Evolutionary conservation across 106 monocot genomes (phyloP), one percentile per base, ranked within the genome.

Genomic region (Acanthochlamys bracteata): DNA sequence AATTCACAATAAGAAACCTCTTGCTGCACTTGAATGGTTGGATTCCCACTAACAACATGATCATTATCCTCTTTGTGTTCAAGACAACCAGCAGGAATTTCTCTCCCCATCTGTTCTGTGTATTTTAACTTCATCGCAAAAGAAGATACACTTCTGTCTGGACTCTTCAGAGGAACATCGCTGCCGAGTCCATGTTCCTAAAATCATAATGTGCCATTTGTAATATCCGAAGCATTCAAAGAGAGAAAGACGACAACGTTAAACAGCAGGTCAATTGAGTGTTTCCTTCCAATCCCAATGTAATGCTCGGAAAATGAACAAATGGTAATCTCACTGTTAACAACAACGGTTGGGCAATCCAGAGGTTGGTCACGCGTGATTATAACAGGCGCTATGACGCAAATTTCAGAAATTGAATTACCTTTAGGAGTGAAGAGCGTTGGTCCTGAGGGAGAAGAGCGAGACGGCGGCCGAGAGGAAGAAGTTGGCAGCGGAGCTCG

Each of bases 121-220:
- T 82, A 74, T 12, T 79, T 80, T 61, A 96, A 57, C 60, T 88
- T 84, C 66, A 66, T 59, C 11, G 90, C 87, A 61, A 88, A 96
- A 6, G 95, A 90, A 12, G 95, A 96, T 11, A 96, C 95, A 23
- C 16, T 67, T 53, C 95, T 84, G 56, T 90, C 71, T n/a, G 66
- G 73, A 67, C 87, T 74, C 76, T 88, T 96, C 39, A 96, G 63
- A 20, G 86, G 69, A 39, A 96, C 95, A 76, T 96, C 95, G 72
- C 78, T 96, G 21, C 90, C 90, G 58, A 96, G 73, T 14, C 80
- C 87, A 82, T 90, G 90, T 22, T 76, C 82, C 95, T 96, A 80
- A 22, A 75, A 69, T 60, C 22, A 49, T 49, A 14, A 17, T 17
- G 17, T 49, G 17, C 9, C 2, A 49, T 17, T 49, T 2, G 2